phyloP scores from a whole-genome alignment of 148 eudicot genomes.

The Simmondsia chinensis region DNA sequence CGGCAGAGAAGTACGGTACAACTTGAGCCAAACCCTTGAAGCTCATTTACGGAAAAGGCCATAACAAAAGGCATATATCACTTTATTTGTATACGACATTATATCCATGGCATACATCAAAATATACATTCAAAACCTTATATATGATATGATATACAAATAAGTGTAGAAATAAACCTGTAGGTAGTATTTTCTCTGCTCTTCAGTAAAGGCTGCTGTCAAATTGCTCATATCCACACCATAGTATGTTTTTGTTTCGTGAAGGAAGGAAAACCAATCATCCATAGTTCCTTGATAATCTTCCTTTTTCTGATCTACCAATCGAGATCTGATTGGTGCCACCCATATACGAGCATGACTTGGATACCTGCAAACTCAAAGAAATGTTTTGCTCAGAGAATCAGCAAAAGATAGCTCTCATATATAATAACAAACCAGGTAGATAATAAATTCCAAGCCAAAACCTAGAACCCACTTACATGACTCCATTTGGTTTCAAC shows the following conservation, averaged over 20 bases:
- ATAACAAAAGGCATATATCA: too few relatives aligned
- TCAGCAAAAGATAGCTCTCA: neutral
- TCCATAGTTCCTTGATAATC: slow-evolving; percentile 82
- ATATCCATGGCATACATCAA: too few relatives aligned
- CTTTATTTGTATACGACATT: too few relatives aligned
- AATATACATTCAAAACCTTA: neutral
- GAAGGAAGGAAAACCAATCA: slow-evolving; percentile 67
- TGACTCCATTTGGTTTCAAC: slow-evolving; percentile 87
- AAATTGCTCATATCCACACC: slow-evolving; percentile 90
- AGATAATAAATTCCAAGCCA: neutral
- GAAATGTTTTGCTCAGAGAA: neutral
- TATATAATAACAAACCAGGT: neutral
- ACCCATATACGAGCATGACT: slow-evolving; percentile 99
- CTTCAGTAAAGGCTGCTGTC: slow-evolving; percentile 56
- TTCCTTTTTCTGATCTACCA: slow-evolving; percentile 59
- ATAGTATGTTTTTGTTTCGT: slow-evolving; percentile 60
- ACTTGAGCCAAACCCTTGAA: too few relatives aligned
- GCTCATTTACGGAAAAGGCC: too few relatives aligned
- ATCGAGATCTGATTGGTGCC: slow-evolving; percentile 81
- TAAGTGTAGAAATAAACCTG: slow-evolving; percentile 40
- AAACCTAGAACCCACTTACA: slow-evolving; percentile 44
- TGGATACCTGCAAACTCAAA: slow-evolving; percentile 71
- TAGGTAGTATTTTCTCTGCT: slow-evolving; percentile 77
- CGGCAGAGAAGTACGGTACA: too few relatives aligned
- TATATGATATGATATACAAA: too few relatives aligned